Evolutionary conservation across 2,329 filamentous ascomycete species (phyloP).

Genomic region (Colletotrichum cordylinicola): DNA sequence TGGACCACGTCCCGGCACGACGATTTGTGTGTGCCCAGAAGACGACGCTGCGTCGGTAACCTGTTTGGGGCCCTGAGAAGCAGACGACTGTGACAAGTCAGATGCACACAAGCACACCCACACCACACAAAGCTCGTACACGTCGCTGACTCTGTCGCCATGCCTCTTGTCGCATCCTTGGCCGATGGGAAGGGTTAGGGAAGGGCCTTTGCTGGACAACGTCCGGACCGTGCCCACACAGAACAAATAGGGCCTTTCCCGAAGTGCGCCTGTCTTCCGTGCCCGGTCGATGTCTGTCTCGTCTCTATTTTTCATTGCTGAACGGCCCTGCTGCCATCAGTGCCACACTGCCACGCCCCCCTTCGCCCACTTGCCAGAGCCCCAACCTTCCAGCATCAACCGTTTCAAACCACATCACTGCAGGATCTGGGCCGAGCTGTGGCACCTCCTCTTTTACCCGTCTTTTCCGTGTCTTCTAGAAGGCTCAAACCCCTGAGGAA

Average conservation of each 20-base stretch:
- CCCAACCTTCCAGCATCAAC: constrained; percentile 19
- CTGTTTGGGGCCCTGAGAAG: constrained; percentile 13
- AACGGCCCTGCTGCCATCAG: constrained; percentile 1
- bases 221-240: constrained; percentile 13
- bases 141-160: constrained; percentile 17
- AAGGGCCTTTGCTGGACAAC: constrained; percentile 8
- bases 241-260: constrained; percentile 2
- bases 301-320: background rate
- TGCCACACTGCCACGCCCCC: background rate
- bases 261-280: constrained; percentile 17
- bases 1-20: constrained; percentile 9
- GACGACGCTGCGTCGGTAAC: background rate
- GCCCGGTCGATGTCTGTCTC: constrained; percentile 18
- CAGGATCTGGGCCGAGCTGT: constrained; percentile 19
- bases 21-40: background rate
- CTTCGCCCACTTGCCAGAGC: constrained; percentile 2
- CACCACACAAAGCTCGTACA: constrained; percentile 19
- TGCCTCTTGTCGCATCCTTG: constrained; percentile 14
- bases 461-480: constrained; percentile 21
- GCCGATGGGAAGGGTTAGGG: background rate
- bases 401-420: constrained; percentile 23
- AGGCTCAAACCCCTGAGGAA: constrained; percentile 4
- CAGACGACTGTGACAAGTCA: constrained; percentile 18
- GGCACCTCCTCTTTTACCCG: constrained; percentile 21
- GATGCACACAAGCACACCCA: constrained; percentile 18